A percentile compares a stretch with the other conserved stretches of the same genome.
These are phyloP conservation scores for Plectosphaerella sp. DNA, from an alignment of 2,329 filamentous ascomycete genomes.

Conservation along the genomic window DNA sequence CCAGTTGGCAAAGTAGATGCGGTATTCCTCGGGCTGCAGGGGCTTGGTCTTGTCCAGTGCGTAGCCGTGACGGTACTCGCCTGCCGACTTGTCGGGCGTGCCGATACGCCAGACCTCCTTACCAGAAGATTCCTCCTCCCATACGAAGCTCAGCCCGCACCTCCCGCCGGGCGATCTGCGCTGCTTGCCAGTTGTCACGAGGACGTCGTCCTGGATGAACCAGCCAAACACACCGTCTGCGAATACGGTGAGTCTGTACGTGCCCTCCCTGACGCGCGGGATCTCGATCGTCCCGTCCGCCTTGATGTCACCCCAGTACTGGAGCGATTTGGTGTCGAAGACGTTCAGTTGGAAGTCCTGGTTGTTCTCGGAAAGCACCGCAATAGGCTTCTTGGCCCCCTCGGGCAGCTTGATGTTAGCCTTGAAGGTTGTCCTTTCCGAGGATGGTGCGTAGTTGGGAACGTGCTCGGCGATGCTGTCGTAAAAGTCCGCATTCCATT, in stretches of 20 bases:
- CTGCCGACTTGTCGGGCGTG: conserved; percentile 55
- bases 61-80: conserved; percentile 57
- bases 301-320: conserved; percentile 57
- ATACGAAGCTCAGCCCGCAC: conserved; percentile 30
- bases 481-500: conserved; percentile 57
- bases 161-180: conserved; percentile 15
- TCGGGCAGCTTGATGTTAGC: conserved; percentile 45
- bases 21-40: conserved; percentile 50
- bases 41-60: conserved; percentile 41
- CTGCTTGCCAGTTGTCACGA: conserved; percentile 28
- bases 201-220: conserved; percentile 46
- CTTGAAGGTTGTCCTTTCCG: conserved; percentile 43
- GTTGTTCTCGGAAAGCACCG: conserved; percentile 39
- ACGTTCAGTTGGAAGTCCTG: conserved; percentile 36
- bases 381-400: conserved; percentile 45
- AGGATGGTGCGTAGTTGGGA: conserved; percentile 52
- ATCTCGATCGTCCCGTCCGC: conserved; percentile 44
- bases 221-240: conserved; percentile 59
- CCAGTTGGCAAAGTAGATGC: conserved; percentile 57
- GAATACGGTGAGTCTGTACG: conserved; percentile 58
- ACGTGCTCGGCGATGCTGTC: conserved; percentile 56
- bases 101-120: conserved; percentile 59
- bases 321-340: conserved; percentile 47
- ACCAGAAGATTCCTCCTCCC: conserved; percentile 51
- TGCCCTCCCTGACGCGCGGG: conserved; percentile 49